Base-by-base conservation (phyloP, 208 protist species). In the Sergeia podlipaevii region DNA sequence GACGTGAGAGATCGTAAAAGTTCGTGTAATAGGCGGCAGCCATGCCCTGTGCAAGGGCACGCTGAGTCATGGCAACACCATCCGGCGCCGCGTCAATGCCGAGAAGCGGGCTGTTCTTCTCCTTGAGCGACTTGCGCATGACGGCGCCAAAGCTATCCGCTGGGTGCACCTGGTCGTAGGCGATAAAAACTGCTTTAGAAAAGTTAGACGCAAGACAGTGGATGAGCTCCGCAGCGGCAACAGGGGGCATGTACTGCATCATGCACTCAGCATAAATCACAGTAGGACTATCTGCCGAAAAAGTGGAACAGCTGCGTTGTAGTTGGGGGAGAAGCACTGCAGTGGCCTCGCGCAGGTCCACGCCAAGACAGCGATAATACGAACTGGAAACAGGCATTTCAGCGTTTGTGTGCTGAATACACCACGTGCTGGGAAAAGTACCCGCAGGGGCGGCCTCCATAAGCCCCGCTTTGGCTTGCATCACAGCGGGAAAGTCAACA, bases 191-290 rank as follows among this genome's bases (percentile, higher is more conserved):
- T 15, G 80, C 80, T 15, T 73, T 56, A 1, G 67, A 48, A 64
- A 96, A 93, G 11, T 39, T 42, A 2, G 33, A 3, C 0, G 81
- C 71, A 18, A 96, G 57, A 27, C 55, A 59, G 4, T 54, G 60
- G 11, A 96, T 60, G 15, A 96, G 72, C 17, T 52, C 47, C 15
- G 65, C 27, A n/a, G 84, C 63, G 27, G 71, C 65, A 21, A 70
- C 65, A 3, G 70, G 47, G 8, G 81, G 79, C 79, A 96, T 87
- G 70, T 96, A 96, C 69, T 96, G 89, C 79, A 92, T 90, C 13
- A 96, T 84, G 42, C 89, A 96, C 67, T 96, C 85, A 11, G 89
- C 89, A 61, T 88, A 93, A n/a, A 96, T 65, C 50, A 96, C 64
- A 7, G 86, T 93, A 3, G 82, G 80, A 36, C 67, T 34, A 0